These are phyloP conservation scores for Obelidium mucronatum DNA, from an alignment of 192 early-diverging fungal genomes.

Conservation along the genomic window DNA sequence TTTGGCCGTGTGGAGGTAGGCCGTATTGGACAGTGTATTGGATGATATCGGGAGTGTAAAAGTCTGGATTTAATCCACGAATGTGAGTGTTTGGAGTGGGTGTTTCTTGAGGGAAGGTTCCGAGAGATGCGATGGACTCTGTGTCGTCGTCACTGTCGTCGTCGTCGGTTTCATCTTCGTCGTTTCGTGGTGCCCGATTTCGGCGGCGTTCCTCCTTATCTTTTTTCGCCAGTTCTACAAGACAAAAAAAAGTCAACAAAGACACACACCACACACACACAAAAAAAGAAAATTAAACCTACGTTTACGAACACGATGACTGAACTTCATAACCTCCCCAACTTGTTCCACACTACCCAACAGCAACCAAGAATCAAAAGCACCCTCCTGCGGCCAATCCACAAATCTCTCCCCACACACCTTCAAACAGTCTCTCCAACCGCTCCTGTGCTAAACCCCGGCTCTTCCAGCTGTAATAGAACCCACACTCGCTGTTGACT, in stretches of 20 bases:
- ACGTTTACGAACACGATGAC: too few species aligned
- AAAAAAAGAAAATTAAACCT: too few species aligned
- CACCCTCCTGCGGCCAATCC: background rate
- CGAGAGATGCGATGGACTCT: too few species aligned
- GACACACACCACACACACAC: too few species aligned
- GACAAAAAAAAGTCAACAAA: too few species aligned
- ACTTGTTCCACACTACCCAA: conserved; percentile 10
- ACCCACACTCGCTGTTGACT: background rate
- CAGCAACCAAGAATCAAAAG: conserved; percentile 10
- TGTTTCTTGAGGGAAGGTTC: background rate
- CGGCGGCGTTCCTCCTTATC: too few species aligned
- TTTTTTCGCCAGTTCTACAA: too few species aligned
- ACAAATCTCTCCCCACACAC: conserved; percentile 10
- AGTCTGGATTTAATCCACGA: too few species aligned
- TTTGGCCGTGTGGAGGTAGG: background rate
- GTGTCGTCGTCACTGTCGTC: too few species aligned
- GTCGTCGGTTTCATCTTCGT: background rate
- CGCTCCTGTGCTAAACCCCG: background rate
- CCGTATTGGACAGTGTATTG: background rate
- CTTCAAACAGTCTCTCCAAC: conserved; percentile 20
- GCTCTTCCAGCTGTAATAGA: conserved; percentile 22
- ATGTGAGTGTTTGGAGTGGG: too few species aligned
- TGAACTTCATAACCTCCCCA: too few species aligned
- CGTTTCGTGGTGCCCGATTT: too few species aligned
- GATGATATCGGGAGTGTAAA: conserved; percentile 8